Evolutionary conservation across 1,284 basidiomycete species (phyloP).

Genomic region (Trametes hirsuta): DNA sequence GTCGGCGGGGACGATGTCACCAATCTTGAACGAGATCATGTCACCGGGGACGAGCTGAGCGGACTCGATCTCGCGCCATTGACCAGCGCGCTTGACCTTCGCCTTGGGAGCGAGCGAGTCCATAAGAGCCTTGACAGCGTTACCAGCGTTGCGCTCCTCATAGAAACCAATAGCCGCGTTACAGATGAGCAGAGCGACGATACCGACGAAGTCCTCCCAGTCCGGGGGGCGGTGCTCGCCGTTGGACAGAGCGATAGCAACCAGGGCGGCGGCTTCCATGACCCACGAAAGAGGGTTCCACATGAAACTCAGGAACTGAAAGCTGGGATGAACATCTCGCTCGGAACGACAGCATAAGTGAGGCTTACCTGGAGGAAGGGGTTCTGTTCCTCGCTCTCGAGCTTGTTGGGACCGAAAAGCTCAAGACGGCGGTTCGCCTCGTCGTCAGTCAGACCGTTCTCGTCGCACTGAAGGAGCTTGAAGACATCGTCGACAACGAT

Average conservation of each 20-base stretch:
- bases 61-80: constrained; percentile 90
- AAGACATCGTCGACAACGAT: constrained; percentile 97
- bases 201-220: constrained; percentile 98
- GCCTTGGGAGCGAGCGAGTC: constrained; percentile 98
- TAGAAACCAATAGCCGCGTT: constrained; percentile 99
- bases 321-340: constrained; percentile 32
- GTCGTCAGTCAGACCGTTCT: constrained; percentile 75
- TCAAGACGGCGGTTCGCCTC: constrained; percentile 89
- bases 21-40: constrained; percentile 95
- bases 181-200: constrained; percentile 88
- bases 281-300: constrained; percentile 99
- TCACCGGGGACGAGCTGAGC: constrained; percentile 90
- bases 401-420: constrained; percentile 96
- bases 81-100: constrained; percentile 83
- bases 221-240: constrained; percentile 87
- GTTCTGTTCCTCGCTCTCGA: constrained; percentile 90
- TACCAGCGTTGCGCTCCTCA: constrained; percentile 96
- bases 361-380: constrained; percentile 74
- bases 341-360: constrained; percentile 1
- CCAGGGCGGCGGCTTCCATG: constrained; percentile 97
- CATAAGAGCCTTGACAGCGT: constrained; percentile 99
- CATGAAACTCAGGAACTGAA: constrained; percentile 94
- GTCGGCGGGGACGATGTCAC: constrained; percentile 95
- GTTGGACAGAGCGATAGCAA: constrained; percentile 96
- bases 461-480: constrained; percentile 89